phyloP scores from a whole-genome alignment of 2,329 filamentous ascomycete genomes.

The Calonectria hongkongensis region DNA sequence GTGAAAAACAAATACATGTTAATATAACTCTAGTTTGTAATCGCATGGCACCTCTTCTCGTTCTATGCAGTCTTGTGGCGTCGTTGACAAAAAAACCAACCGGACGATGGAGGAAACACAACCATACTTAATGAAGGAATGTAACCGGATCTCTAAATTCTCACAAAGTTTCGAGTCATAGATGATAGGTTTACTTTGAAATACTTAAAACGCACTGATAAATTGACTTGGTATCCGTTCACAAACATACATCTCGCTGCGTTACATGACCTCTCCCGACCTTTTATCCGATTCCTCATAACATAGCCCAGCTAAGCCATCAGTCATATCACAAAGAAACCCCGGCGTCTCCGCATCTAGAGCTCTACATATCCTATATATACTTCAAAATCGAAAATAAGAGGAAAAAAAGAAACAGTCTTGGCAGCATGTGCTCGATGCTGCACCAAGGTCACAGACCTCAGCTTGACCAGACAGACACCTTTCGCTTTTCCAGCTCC shows the following conservation, averaged over 20 bases:
- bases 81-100: too few relatives aligned
- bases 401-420: neutral
- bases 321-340: neutral
- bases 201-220: neutral
- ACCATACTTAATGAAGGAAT: too few relatives aligned
- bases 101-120: too few relatives aligned
- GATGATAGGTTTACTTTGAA: too few relatives aligned
- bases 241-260: constrained; percentile 19
- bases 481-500: constrained; percentile 15
- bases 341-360: neutral
- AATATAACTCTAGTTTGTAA: too few relatives aligned
- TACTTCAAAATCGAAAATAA: constrained; percentile 3
- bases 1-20: too few relatives aligned
- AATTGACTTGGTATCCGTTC: constrained; percentile 15
- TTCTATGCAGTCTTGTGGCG: too few relatives aligned
- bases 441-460: constrained; percentile 13
- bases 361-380: neutral
- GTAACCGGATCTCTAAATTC: too few relatives aligned
- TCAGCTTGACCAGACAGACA: neutral
- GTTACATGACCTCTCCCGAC: constrained; percentile 17
- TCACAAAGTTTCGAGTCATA: too few relatives aligned
- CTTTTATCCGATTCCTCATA: constrained; percentile 8
- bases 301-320: neutral
- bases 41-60: too few relatives aligned
- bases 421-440: neutral